These are phyloP conservation scores for Pythium brassicae DNA, from an alignment of 352 stramenopile genomes.

Conservation along the genomic window DNA sequence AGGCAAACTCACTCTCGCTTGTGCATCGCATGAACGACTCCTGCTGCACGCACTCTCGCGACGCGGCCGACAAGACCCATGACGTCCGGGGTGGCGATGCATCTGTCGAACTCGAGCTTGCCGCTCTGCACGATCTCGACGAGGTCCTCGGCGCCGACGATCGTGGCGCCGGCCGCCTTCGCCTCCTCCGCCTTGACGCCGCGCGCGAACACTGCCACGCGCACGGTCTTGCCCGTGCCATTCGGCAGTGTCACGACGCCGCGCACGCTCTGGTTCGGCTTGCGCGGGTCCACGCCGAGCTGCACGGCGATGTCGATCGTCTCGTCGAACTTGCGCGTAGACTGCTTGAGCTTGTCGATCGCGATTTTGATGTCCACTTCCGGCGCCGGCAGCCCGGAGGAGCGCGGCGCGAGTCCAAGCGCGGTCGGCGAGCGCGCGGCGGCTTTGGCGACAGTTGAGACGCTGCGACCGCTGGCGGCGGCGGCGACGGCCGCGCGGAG, in stretches of 20 bases:
- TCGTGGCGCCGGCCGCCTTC: slow-evolving; percentile 81
- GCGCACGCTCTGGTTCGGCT: slow-evolving; percentile 87
- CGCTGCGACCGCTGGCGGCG: slow-evolving; percentile 38
- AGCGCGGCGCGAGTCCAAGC: slow-evolving; percentile 60
- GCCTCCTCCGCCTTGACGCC: slow-evolving; percentile 87
- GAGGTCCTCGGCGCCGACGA: slow-evolving; percentile 90
- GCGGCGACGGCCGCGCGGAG: slow-evolving; percentile 24
- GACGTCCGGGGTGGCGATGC: slow-evolving; percentile 90
- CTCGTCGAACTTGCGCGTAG: slow-evolving; percentile 83
- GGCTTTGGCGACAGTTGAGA: slow-evolving; percentile 16
- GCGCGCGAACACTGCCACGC: slow-evolving; percentile 89
- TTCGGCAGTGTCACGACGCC: slow-evolving; percentile 84
- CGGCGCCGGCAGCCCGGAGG: slow-evolving; percentile 38
- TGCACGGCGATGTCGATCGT: slow-evolving; percentile 83
- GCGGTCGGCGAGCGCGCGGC: slow-evolving; percentile 53
- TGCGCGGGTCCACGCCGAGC: slow-evolving; percentile 81
- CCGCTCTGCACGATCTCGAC: slow-evolving; percentile 87
- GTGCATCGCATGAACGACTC: too few species aligned
- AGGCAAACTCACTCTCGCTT: slow-evolving; percentile 58
- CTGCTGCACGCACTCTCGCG: slow-evolving; percentile 73
- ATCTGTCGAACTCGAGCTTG: slow-evolving; percentile 89
- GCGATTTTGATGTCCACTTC: slow-evolving; percentile 59
- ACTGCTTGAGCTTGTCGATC: slow-evolving; percentile 49
- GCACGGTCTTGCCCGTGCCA: slow-evolving; percentile 83
- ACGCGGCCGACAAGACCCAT: slow-evolving; percentile 93